These are phyloP conservation scores for Spencermartinsiella ligniputridi DNA, from an alignment of 1,139 yeast genomes.

Conservation along the genomic window DNA sequence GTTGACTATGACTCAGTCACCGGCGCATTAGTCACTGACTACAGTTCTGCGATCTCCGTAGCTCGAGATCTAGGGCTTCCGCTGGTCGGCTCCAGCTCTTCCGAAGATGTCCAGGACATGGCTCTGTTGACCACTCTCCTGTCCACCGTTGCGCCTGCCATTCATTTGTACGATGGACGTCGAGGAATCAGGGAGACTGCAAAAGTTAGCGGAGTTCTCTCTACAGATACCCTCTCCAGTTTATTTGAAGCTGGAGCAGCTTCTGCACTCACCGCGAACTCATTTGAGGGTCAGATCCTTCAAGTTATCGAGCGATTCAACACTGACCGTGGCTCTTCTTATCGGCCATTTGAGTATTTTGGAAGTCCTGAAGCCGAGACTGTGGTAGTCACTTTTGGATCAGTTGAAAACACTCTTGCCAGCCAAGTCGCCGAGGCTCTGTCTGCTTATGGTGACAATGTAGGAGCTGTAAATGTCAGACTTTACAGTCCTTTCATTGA, in stretches of 20 bases:
- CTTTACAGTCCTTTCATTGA: conserved; percentile 64
- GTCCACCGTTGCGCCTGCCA: conserved; percentile 56
- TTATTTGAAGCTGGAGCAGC: conserved; percentile 39
- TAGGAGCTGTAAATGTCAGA: conserved; percentile 70
- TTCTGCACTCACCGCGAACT: conserved; percentile 8
- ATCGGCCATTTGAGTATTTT: conserved; percentile 64
- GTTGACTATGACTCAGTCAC: conserved; percentile 57
- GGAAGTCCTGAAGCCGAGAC: conserved; percentile 61
- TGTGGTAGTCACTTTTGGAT: conserved; percentile 75
- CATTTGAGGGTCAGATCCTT: conserved; percentile 11
- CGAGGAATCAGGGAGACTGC: conserved; percentile 56
- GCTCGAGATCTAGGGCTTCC: conserved; percentile 66
- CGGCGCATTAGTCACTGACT: conserved; percentile 59
- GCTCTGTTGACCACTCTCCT: conserved; percentile 63
- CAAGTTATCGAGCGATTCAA: conserved; percentile 35
- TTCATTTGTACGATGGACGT: conserved; percentile 79
- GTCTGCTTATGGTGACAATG: conserved; percentile 34
- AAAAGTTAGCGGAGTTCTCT: conserved; percentile 44
- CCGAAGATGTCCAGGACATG: conserved; percentile 50
- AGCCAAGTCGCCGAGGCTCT: conserved; percentile 39
- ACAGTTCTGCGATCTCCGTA: conserved; percentile 55
- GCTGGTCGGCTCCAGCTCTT: conserved; percentile 62
- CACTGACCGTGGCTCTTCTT: conserved; percentile 52
- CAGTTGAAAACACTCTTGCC: conserved; percentile 59
- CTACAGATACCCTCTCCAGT: conserved; percentile 36